Evolutionary conservation across 208 protist species (phyloP), one percentile per base, ranked within the genome.

Genomic region (Acanthamoeba healyi): DNA sequence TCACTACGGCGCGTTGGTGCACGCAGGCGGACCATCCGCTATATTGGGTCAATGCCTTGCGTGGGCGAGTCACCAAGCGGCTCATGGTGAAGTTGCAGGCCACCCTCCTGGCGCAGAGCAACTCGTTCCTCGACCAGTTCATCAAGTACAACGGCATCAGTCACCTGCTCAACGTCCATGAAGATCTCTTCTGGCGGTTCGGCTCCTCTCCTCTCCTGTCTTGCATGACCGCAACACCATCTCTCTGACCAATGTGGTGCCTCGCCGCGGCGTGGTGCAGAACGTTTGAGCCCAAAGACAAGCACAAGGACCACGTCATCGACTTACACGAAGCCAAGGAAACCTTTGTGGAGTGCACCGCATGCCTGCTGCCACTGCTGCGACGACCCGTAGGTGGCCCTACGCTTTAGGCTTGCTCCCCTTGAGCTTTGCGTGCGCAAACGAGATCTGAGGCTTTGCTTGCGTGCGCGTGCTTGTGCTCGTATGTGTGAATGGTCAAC

Each of bases 171-270:
- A 36, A 84, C 32, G 74, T 84, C 6, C 74, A 84, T n/a, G 74
- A 84, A 84, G 44, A 84, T 36, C 74, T 84, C 74, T 84, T 84
- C 74, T 84, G 74, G 74, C 38, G 74, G 74, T 84, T 56, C 38
- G 74, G 15, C 58, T 67, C 56, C 17, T n/a, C n/a, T n/a, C n/a
- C n/a, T n/a, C n/a, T n/a, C n/a, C n/a, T n/a, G n/a, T n/a, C n/a
- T n/a, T n/a, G n/a, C n/a, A n/a, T n/a, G n/a, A n/a, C n/a, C n/a
- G n/a, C n/a, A n/a, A n/a, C n/a, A n/a, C n/a, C n/a, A n/a, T 54
- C 49, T 19, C 49, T 54, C 49, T 54, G 49, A 6, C 49, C 49
- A 15, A 15, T 54, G 49, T 15, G 6, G 6, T 6, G 6, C 15
- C 10, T 19, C 10, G 15, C 15, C 49, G 49, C 49, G 49, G 6